Conservation (phyloP, 495 filamentous ascomycete species). For the Rhizodiscina lignyota region DNA sequence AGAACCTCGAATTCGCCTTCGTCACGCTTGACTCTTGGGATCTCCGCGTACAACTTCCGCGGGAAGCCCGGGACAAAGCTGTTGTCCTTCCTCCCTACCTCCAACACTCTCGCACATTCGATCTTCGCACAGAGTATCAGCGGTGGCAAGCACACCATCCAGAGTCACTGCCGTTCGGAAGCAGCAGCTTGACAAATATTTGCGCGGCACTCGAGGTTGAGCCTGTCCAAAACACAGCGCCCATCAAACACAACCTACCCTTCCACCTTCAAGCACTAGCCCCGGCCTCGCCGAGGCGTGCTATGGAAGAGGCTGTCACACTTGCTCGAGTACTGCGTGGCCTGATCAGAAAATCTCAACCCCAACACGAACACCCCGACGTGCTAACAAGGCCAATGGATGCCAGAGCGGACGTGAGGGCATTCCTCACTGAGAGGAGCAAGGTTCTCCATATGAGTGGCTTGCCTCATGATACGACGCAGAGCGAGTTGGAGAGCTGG, state of each 20-base stretch:
- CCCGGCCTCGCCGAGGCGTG: conserved; percentile 88
- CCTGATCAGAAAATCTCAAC: conserved; percentile 88
- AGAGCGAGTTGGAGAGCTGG: conserved; percentile 97
- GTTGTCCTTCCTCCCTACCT: conserved; percentile 93
- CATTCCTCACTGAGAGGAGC: conserved; percentile 85
- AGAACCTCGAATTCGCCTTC: conserved; percentile 90
- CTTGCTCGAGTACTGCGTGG: conserved; percentile 82
- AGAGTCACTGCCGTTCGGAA: conserved; percentile 90
- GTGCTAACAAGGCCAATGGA: conserved; percentile 91
- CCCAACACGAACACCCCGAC: conserved; percentile 80
- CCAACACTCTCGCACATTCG: conserved; percentile 92
- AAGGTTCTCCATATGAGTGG: conserved; percentile 97
- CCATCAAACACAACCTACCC: conserved; percentile 95
- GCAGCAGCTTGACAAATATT: conserved; percentile 88
- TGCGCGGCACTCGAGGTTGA: conserved; percentile 96
- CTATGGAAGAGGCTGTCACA: conserved; percentile 94
- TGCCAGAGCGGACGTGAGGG: conserved; percentile 89
- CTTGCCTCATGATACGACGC: conserved; percentile 91
- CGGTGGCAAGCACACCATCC: conserved; percentile 97
- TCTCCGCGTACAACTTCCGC: conserved; percentile 89
- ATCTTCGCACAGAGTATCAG: conserved; percentile 92
- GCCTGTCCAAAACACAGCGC: conserved; percentile 86
- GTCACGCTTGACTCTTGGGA: conserved; percentile 98
- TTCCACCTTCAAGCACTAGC: conserved; percentile 95
- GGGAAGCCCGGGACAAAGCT: conserved; percentile 93